Conservation (phyloP, 345 rosid species). For the Eucalyptus guilfoylei region DNA sequence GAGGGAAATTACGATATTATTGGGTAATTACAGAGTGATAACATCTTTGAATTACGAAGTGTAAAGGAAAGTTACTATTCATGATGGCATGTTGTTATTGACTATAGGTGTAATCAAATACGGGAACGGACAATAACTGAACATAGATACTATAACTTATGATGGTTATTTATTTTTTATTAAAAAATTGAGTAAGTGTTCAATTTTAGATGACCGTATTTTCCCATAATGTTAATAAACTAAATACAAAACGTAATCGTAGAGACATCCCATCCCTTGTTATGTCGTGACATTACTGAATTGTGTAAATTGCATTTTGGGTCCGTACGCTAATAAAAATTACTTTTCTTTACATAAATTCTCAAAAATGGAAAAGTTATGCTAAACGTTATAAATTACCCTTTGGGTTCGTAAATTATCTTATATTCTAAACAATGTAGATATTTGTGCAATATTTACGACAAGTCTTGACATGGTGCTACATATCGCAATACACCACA, state of each 20-base stretch:
- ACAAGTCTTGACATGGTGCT: neutral
- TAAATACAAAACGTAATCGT: neutral
- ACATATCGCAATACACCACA: neutral
- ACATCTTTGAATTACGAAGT: neutral
- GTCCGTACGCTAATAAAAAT: neutral
- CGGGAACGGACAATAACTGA: neutral
- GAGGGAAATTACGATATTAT: neutral
- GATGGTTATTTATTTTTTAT: neutral
- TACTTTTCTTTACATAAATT: neutral
- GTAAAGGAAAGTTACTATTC: neutral
- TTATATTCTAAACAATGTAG: neutral
- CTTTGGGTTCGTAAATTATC: neutral
- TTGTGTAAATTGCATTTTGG: neutral
- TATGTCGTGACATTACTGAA: neutral
- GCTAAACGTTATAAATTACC: neutral
- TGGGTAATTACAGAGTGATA: neutral
- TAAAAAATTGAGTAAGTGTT: neutral
- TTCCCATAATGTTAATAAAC: too few relatives aligned
- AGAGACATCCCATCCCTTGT: neutral
- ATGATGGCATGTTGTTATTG: neutral
- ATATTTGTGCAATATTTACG: neutral
- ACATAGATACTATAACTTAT: neutral
- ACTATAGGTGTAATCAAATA: neutral
- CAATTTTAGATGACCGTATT: neutral
- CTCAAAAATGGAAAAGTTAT: neutral